Conservation (phyloP, 345 rosid genomes). For the Populus pruinosa region DNA sequence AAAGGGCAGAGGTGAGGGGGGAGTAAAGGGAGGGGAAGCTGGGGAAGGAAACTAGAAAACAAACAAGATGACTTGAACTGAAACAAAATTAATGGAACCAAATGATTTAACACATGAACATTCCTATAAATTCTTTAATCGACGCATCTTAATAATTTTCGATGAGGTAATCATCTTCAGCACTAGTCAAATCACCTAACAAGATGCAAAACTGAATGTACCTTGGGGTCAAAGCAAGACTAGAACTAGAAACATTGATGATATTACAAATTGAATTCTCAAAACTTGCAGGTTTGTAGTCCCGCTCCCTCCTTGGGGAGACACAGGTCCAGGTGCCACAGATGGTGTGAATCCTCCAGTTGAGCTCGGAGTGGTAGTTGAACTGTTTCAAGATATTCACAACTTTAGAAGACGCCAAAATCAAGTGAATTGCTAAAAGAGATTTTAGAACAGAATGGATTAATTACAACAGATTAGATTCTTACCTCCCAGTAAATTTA, state of each 20-base stretch:
- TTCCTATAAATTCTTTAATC: background rate
- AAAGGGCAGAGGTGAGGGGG: too few species aligned
- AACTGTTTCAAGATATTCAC: slow-evolving; percentile 35
- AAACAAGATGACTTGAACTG: background rate
- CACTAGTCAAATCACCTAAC: background rate
- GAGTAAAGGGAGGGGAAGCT: background rate
- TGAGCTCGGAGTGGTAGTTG: slow-evolving; percentile 33
- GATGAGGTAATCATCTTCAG: background rate
- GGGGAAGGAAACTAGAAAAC: background rate
- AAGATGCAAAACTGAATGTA: slow-evolving; percentile 11
- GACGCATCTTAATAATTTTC: background rate
- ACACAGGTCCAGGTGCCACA: slow-evolving; percentile 59
- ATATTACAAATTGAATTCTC: slow-evolving; percentile 19
- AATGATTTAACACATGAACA: background rate
- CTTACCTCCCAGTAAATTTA: slow-evolving; percentile 76
- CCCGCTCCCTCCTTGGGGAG: slow-evolving; percentile 42
- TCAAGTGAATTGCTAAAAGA: background rate
- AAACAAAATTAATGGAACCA: background rate
- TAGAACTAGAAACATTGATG: slow-evolving; percentile 35
- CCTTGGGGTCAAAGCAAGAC: slow-evolving; percentile 16
- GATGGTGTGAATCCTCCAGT: slow-evolving; percentile 41
- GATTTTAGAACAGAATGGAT: background rate
- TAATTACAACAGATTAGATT: background rate
- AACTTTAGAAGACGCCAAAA: background rate
- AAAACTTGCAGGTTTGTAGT: slow-evolving; percentile 28